Conservation (phyloP, 202 grass and related monocot genomes). For the Dendrocalamus latiflorus region DNA sequence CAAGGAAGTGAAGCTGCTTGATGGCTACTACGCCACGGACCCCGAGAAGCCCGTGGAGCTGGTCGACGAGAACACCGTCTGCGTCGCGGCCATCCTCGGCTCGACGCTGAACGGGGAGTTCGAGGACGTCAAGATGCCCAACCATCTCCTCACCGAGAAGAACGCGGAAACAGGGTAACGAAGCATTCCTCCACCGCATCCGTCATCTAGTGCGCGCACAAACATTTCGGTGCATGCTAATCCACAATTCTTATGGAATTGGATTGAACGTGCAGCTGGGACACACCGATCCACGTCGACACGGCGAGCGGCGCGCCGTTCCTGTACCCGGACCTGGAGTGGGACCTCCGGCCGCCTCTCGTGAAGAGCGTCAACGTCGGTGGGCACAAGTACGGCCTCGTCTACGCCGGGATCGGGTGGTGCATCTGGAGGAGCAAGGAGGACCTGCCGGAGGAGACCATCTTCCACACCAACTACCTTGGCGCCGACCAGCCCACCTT, state of each 20-base stretch:
- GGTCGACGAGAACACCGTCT: conserved; percentile 97
- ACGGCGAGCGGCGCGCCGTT: conserved; percentile 95
- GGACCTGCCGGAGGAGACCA: conserved; percentile 84
- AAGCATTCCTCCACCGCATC: neutral
- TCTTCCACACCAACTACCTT: conserved; percentile 98
- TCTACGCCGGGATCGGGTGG: conserved; percentile 91
- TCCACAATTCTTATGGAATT: neutral
- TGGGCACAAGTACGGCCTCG: conserved; percentile 89
- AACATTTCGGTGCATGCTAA: too few species aligned
- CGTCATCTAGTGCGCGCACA: neutral
- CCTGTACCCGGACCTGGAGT: conserved; percentile 90
- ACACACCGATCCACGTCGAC: conserved; percentile 91
- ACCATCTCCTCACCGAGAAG: too few species aligned
- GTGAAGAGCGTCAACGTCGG: conserved; percentile 96
- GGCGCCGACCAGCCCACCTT: conserved; percentile 96
- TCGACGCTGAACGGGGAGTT: conserved; percentile 92
- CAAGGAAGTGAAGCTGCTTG: conserved; percentile 84
- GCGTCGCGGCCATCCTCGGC: conserved; percentile 92
- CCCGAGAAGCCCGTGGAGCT: conserved; percentile 70
- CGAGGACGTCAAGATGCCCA: conserved; percentile 85
- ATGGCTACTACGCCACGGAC: conserved; percentile 84
- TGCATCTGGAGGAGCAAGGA: conserved; percentile 86
- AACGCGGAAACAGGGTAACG: conserved; percentile 75
- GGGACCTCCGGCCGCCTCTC: conserved; percentile 87
- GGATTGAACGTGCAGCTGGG: conserved; percentile 49